Base-by-base conservation (phyloP, 164 flowering plant species). In the Magnolia sinica region DNA sequence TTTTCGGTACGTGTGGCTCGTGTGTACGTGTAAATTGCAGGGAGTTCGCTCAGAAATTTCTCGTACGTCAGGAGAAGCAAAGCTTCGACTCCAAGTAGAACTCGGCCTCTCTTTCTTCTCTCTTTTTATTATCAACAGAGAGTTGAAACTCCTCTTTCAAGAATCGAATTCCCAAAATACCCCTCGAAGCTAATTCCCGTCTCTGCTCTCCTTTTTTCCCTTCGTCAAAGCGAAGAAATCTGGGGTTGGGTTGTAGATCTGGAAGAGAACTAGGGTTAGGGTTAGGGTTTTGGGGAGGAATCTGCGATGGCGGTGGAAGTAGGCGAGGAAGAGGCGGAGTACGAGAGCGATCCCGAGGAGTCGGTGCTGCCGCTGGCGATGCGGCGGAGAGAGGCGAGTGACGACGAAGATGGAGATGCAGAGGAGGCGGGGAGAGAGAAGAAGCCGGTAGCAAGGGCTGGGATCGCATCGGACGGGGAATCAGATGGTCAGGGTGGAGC, bases 331-430 rank as follows among this genome's bases (percentile, higher is more conserved):
- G 89, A 88, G 71, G 82, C 51, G 63, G 99, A 91, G 82, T 94
- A 91, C 75, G 98, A 92, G 87, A 94, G 98, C 73, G 99, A 96
- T 91, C 97, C 94, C 1, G 99, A 96, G 83, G 97, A 90, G 79
- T 85, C 83, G 68, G 85, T 86, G 87, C 76, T 86, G 63, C 87
- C 96, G 4, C 76, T 96, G 84, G 85, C 86, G 78, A 86, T 88
- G 93, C 84, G 99, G 79, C 82, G 99, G 89, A 84, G 93, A 63
- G 90, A 84, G 73, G 99, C 97, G 64, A 94, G 98, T 71, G 98
- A 94, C 77, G 99, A 96, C 67, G 99, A 96, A 79, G 97, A 89
- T 3, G 90, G 76, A 9, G 92, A 83, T 8, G 91, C 82, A 8
- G 86, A 71, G 18, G 87, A 78, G 4, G 88, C 68, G 59, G 68